Conservation (phyloP, 202 grass and related monocot species). For the Brachypodium distachyon region DNA sequence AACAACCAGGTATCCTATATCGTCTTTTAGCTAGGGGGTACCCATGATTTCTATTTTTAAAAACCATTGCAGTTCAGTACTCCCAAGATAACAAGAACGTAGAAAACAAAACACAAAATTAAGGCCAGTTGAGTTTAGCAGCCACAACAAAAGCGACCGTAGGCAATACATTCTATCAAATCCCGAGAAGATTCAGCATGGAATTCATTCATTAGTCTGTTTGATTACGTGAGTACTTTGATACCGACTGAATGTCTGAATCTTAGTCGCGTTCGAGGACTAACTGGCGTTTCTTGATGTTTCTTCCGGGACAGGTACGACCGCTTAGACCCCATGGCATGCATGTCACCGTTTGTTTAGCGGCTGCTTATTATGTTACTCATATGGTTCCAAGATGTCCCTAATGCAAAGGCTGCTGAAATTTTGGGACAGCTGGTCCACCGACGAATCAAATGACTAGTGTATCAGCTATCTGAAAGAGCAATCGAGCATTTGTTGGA, state of each 20-base stretch:
- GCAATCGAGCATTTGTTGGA: background rate
- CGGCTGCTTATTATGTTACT: background rate
- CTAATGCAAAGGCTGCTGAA: background rate
- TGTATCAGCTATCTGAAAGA: background rate
- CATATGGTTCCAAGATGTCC: background rate
- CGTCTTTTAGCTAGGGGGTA: too few relatives aligned
- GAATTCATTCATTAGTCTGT: too few relatives aligned
- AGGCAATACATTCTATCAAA: too few relatives aligned
- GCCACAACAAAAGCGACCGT: too few relatives aligned
- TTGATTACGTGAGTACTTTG: background rate
- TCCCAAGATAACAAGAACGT: too few relatives aligned
- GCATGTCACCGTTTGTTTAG: slow-evolving; percentile 6
- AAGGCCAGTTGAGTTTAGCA: too few relatives aligned
- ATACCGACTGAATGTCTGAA: background rate
- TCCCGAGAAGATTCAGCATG: too few relatives aligned
- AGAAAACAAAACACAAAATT: too few relatives aligned
- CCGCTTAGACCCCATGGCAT: background rate
- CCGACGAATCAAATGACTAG: slow-evolving; percentile 4
- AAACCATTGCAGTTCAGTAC: too few relatives aligned
- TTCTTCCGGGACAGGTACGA: background rate
- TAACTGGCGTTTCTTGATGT: background rate
- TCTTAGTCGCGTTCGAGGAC: background rate
- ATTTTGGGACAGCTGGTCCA: background rate
- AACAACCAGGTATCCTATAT: too few relatives aligned
- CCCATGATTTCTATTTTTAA: too few relatives aligned